phyloP scores from a whole-genome alignment of 2,329 filamentous ascomycete genomes.

The Blastomyces silverae region DNA sequence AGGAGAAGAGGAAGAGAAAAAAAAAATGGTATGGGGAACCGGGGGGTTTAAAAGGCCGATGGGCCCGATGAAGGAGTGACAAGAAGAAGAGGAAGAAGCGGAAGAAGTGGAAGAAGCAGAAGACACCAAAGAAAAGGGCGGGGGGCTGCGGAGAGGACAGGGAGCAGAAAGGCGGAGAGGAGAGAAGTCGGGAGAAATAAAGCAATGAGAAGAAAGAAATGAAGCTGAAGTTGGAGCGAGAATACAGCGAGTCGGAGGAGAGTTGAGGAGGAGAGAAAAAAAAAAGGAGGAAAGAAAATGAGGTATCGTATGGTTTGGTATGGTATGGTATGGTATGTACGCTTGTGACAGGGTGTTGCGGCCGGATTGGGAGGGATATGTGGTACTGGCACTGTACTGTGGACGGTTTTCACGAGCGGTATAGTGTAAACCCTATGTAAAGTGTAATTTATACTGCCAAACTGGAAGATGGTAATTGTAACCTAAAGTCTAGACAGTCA shows the following conservation, averaged over 20 bases:
- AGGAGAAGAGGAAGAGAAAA: neutral
- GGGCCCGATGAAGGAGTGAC: slow-evolving; percentile 8
- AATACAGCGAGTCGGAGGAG: neutral
- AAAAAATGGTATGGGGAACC: neutral
- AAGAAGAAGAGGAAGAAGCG: slow-evolving; percentile 13
- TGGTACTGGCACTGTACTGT: neutral
- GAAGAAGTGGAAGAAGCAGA: slow-evolving; percentile 14
- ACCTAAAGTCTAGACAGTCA: neutral
- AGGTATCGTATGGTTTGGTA: neutral
- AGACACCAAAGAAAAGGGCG: neutral
- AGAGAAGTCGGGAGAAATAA: slow-evolving; percentile 3
- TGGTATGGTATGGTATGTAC: slow-evolving; percentile 5
- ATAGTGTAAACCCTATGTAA: too few relatives aligned
- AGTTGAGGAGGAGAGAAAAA: neutral
- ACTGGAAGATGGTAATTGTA: neutral
- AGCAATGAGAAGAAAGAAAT: neutral
- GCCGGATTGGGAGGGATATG: too few relatives aligned
- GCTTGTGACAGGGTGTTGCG: too few relatives aligned
- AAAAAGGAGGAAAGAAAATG: neutral
- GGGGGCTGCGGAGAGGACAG: neutral
- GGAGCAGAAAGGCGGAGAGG: slow-evolving; percentile 7
- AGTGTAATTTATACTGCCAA: too few relatives aligned
- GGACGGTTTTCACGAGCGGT: too few relatives aligned
- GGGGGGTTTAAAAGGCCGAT: neutral
- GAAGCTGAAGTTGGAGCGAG: neutral